Base-by-base conservation (phyloP, 2,329 filamentous ascomycete genomes). In the Pseudonectria foliicola region DNA sequence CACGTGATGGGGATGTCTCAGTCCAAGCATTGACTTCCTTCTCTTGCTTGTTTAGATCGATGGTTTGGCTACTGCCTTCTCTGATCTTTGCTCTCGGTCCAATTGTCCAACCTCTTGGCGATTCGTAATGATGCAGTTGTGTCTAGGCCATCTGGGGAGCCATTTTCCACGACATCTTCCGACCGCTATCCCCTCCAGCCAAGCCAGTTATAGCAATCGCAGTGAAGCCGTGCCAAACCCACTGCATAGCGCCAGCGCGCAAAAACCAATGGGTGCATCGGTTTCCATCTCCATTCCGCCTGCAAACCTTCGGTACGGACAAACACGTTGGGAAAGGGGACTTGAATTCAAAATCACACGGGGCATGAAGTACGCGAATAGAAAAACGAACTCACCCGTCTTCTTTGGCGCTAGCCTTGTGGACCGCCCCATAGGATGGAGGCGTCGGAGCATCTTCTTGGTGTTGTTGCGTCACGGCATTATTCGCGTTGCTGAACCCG, bases 331-430 rank as follows among this genome's bases (percentile, higher is more conserved):
- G 34, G 34, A 25, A 12, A 35, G 16, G 32, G 27, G 25, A n/a
- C 38, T 40, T 36, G 31, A 32, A 38, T 34, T 38, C 40, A 40
- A n/a, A 47, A 53, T 52, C 48, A 56, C 50, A 39, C 41, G 13
- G 13, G 37, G 35, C 28, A 39, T 37, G 40, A 42, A 50, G 34
- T 25, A 25, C 24, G 5, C 18, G 8, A 21, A 21, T 6, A 21
- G 18, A 21, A 21, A 21, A 21, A 33, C 15, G 44, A 39, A 66
- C 63, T 64, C 55, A 66, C 63, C 63, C 63, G 38, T 66, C 63
- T 54, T 66, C 63, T 52, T 66, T 66, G 48, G 89, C 85, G 41
- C 80, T 82, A 42, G 84, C 78, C 40, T 73, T 77, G 43, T 63
- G 60, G 12, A 62, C 59, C 16, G 56, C 54, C 37, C 62, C 60